Conservation (phyloP, 331 rosid genomes). For the Pyrus hybrid region DNA sequence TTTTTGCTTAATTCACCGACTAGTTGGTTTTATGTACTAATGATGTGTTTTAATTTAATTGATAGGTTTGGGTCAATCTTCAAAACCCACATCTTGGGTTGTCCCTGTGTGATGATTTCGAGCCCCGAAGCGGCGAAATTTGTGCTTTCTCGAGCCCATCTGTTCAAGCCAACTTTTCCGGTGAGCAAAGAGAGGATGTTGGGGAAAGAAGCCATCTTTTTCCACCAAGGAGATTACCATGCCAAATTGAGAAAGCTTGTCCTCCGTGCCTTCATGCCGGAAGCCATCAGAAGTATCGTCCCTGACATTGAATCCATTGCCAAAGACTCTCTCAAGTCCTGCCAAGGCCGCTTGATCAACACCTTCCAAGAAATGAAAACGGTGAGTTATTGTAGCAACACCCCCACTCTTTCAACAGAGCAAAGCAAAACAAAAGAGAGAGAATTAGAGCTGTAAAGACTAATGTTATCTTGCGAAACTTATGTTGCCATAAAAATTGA, state of each 20-base stretch:
- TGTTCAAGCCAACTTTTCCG: constrained; percentile 85
- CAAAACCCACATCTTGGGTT: constrained; percentile 89
- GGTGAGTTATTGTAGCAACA: constrained; percentile 23
- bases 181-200: constrained; percentile 86
- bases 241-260: constrained; percentile 68
- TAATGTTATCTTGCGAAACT: too few species aligned
- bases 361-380: constrained; percentile 79
- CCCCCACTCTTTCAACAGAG: background rate
- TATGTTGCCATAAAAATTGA: background rate
- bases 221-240: constrained; percentile 84
- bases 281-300: constrained; percentile 38
- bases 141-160: constrained; percentile 55
- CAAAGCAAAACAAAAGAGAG: background rate
- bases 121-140: constrained; percentile 78
- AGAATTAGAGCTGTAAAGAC: background rate
- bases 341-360: constrained; percentile 50
- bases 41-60: background rate
- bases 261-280: constrained; percentile 78
- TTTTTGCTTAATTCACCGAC: background rate
- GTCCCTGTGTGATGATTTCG: constrained; percentile 89
- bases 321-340: constrained; percentile 39
- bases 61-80: constrained; percentile 73
- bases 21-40: background rate
- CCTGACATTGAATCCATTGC: constrained; percentile 63
- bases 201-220: constrained; percentile 85